Conservation (phyloP, 257 asterid species). For the Solanum habrochaites region DNA sequence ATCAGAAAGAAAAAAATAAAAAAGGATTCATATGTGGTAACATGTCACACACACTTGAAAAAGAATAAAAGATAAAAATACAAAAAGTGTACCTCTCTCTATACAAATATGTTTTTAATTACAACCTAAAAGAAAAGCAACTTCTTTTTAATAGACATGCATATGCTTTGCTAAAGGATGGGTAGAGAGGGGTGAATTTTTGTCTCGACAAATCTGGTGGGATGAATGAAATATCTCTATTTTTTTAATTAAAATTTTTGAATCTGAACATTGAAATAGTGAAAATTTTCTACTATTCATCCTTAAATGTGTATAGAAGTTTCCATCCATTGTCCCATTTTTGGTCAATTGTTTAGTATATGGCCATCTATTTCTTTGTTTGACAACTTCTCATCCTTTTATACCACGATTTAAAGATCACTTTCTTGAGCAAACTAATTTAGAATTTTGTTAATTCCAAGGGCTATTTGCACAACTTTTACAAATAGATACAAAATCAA, state of each 20-base stretch:
- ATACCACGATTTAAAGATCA: not conserved
- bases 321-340: not conserved
- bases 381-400: not conserved
- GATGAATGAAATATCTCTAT: slow-evolving; percentile 1
- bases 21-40: slow-evolving; percentile 26
- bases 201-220: no score
- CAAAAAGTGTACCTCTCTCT: slow-evolving; percentile 10
- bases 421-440: not conserved
- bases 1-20: slow-evolving; percentile 3
- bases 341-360: no score
- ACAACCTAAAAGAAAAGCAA: slow-evolving; percentile 23
- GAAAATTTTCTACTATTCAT: not conserved
- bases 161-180: slow-evolving; percentile 41
- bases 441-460: not conserved
- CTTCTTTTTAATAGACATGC: slow-evolving; percentile 39
- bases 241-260: not conserved
- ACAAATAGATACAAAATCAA: not conserved
- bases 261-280: rapidly evolving
- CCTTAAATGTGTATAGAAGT: not conserved
- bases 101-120: no score
- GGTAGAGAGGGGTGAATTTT: not conserved
- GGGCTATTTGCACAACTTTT: not conserved
- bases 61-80: slow-evolving; percentile 30
- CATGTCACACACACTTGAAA: slow-evolving; percentile 41
- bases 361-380: not conserved